Conservation (phyloP, 306 rosid species). For the Phaseolus lunatus region DNA sequence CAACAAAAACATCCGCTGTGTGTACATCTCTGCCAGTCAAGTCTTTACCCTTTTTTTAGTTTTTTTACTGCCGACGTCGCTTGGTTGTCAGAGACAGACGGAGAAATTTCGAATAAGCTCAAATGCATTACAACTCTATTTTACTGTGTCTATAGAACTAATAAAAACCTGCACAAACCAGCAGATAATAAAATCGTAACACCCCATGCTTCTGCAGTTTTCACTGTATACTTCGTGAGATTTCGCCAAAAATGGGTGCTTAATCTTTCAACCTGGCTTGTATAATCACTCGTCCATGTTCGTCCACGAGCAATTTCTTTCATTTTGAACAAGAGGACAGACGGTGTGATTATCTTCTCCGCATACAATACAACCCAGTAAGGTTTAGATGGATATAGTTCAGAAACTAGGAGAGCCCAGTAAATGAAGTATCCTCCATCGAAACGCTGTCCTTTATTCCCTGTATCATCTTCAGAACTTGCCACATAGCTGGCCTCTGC, state of each 20-base stretch:
- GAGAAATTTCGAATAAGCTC: constrained; percentile 27
- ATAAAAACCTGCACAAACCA: constrained; percentile 11
- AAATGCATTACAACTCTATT: constrained; percentile 29
- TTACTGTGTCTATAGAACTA: constrained; percentile 11
- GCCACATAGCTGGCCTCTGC: constrained; percentile 97
- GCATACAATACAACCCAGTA: constrained; percentile 35
- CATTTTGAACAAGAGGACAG: constrained; percentile 31
- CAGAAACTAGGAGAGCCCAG: constrained; percentile 49
- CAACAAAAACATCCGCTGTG: too few relatives aligned
- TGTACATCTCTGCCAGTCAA: background rate
- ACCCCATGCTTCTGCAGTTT: constrained; percentile 11
- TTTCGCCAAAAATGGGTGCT: constrained; percentile 17
- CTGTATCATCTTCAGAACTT: constrained; percentile 85
- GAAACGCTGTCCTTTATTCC: constrained; percentile 80
- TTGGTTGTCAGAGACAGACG: constrained; percentile 9
- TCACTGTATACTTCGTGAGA: constrained; percentile 17
- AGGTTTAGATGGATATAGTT: background rate
- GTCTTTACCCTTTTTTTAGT: background rate
- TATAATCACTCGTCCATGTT: constrained; percentile 29
- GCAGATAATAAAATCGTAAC: constrained; percentile 3
- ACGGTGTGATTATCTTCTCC: constrained; percentile 26
- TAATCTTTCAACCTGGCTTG: constrained; percentile 30
- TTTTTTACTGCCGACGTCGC: background rate
- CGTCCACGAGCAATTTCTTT: constrained; percentile 26
- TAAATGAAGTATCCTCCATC: constrained; percentile 47